Evolutionary conservation across 129 eudicot species (phyloP).

Genomic region (Gnaphalium uliginosum): DNA sequence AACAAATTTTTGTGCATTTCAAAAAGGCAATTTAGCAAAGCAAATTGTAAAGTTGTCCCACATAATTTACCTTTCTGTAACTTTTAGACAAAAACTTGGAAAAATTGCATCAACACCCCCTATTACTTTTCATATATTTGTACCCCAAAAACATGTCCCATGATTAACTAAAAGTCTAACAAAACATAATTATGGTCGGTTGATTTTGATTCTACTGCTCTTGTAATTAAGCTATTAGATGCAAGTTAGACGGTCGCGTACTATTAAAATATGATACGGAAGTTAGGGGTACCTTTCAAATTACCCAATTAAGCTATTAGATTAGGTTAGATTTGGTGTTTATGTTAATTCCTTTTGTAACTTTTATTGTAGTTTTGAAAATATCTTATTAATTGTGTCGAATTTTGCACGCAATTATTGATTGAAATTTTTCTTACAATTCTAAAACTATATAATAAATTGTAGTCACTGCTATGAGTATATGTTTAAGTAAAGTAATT

Average conservation of each 20-base stretch:
- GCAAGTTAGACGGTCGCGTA: too few species aligned
- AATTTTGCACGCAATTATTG: background rate
- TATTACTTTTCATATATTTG: slow-evolving; percentile 26
- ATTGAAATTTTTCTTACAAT: too few species aligned
- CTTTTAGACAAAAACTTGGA: slow-evolving; percentile 22
- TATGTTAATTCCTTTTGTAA: background rate
- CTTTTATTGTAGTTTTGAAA: background rate
- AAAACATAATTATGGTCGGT: slow-evolving; percentile 40
- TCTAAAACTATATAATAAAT: too few species aligned
- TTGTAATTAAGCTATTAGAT: background rate
- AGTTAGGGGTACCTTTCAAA: too few species aligned
- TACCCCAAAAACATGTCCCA: slow-evolving; percentile 27
- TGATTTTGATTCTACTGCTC: background rate
- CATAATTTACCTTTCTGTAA: slow-evolving; percentile 19
- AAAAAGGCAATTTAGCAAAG: slow-evolving; percentile 31
- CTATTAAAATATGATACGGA: too few species aligned
- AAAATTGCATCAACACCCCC: slow-evolving; percentile 18
- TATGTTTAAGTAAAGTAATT: too few species aligned
- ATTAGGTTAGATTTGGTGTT: background rate
- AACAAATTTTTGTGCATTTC: slow-evolving; percentile 18
- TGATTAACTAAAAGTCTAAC: slow-evolving; percentile 28
- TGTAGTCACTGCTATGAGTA: too few species aligned
- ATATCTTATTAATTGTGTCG: background rate
- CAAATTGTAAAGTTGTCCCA: slow-evolving; percentile 32
- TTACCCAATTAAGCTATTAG: too few species aligned